Evolutionary conservation across 129 eudicot genomes (phyloP), one percentile per base, ranked within the genome.

Genomic region (Erigeron canadensis): DNA sequence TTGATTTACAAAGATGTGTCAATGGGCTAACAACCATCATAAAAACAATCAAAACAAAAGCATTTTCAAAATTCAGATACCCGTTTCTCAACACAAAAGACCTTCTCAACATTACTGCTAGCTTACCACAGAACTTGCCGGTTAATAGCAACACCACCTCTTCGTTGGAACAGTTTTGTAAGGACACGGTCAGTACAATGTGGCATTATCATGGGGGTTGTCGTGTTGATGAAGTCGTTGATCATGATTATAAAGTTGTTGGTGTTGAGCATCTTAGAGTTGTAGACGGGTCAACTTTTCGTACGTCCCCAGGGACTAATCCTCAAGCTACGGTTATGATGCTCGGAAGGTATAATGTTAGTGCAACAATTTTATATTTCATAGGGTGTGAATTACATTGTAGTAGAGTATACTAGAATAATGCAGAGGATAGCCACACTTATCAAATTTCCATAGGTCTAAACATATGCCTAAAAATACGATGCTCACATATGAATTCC

Each of bases 191-290:
- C 11, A 59, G 40, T 40, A 59, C 65, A 4, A 59, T 59, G 7
- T 59, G 65, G 65, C 65, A 59, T 28, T 59, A 59, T 59, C 65
- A 59, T 59, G 65, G 65, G 8, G 65, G 65, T 10, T 59, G 65
- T 59, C 65, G 7, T 22, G n/a, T 59, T 59, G 65, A 16, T 7
- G 28, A 59, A 59, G 65, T 61, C 10, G 40, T 56, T 7, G 62
- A 56, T 56, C 62, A 21, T 56, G 62, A 19, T 16, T 56, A 56
- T 56, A 56, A 56, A 5, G 62, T 56, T 56, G 34, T 56, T 5
- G 63, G 63, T 4, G 63, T 58, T 22, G 63, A 58, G 8, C 3
- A 15, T 19, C 63, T 56, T 56, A 19, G 62, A 9, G 62, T 56
- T 28, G 1, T 56, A 2, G 62, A 56, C 19, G 62, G 62, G 22